These are phyloP conservation scores for Lasiodiplodia theobromae DNA, from an alignment of 2,329 filamentous ascomycete genomes.

Conservation along the genomic window DNA sequence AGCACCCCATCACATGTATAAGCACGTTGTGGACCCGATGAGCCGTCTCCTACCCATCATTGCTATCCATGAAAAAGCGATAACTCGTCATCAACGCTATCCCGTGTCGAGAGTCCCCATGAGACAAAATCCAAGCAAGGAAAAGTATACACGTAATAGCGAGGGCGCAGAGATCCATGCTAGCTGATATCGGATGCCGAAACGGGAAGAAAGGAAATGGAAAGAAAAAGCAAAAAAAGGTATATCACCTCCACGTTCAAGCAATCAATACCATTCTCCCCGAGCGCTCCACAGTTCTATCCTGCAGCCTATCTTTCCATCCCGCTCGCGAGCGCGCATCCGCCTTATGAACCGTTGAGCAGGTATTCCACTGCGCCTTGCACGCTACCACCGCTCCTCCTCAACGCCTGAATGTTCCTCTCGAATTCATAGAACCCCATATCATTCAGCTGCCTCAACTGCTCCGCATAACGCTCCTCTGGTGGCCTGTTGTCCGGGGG, in stretches of 20 bases:
- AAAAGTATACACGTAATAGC: slow-evolving; percentile 12
- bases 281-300: neutral
- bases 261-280: slow-evolving; percentile 3
- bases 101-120: neutral
- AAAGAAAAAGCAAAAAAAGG: slow-evolving; percentile 8
- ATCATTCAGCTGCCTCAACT: slow-evolving; percentile 92
- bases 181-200: slow-evolving; percentile 2
- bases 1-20: neutral
- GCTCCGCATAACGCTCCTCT: slow-evolving; percentile 90
- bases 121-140: neutral
- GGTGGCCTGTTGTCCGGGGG: slow-evolving; percentile 85
- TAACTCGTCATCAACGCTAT: neutral
- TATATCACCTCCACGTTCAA: slow-evolving; percentile 15
- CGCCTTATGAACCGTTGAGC: slow-evolving; percentile 35
- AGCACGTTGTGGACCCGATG: neutral
- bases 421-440: slow-evolving; percentile 99
- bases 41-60: neutral
- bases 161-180: slow-evolving; percentile 13
- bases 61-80: neutral
- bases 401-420: slow-evolving; percentile 84
- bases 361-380: slow-evolving; percentile 88
- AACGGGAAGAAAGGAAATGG: neutral
- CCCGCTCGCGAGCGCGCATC: neutral
- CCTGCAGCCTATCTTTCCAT: neutral
- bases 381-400: slow-evolving; percentile 89